These are phyloP conservation scores for Helicocarpus griseus DNA, from an alignment of 2,329 filamentous ascomycete species.

Conservation along the genomic window DNA sequence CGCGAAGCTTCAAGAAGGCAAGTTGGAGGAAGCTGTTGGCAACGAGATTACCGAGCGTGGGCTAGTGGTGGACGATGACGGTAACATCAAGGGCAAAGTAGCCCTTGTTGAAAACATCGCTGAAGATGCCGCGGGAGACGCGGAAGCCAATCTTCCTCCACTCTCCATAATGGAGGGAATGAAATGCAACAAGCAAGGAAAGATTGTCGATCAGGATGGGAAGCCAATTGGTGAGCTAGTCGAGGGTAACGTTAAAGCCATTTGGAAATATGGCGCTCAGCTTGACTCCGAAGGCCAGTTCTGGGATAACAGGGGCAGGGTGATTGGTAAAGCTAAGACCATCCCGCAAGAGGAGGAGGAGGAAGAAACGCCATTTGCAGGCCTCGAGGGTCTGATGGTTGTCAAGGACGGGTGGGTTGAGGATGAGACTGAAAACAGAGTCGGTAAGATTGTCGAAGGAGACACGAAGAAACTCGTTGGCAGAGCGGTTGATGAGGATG, in stretches of 20 bases:
- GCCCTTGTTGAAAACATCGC: conserved; percentile 30
- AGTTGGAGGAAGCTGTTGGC: conserved; percentile 20
- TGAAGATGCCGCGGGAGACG: conserved; percentile 21
- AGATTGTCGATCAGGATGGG: conserved; percentile 33
- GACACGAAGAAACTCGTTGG: conserved; percentile 52
- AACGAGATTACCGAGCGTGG: conserved; percentile 29
- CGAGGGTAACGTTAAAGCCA: conserved; percentile 56
- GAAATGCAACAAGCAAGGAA: conserved; percentile 36
- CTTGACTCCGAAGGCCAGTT: conserved; percentile 54
- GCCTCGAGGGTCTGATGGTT: conserved; percentile 38
- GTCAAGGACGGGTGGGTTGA: conserved; percentile 40
- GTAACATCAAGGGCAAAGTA: conserved; percentile 38
- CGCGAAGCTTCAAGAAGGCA: conserved; percentile 21
- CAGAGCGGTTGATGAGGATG: conserved; percentile 52
- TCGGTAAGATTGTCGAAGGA: conserved; percentile 47
- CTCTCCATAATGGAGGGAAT: conserved; percentile 31
- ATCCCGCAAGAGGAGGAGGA: conserved; percentile 30
- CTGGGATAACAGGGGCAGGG: conserved; percentile 53
- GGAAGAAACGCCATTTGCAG: conserved; percentile 35
- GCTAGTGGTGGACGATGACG: conserved; percentile 40
- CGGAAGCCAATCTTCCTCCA: conserved; percentile 20
- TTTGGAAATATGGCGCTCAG: conserved; percentile 30
- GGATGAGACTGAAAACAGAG: conserved; percentile 38
- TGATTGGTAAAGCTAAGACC: conserved; percentile 50
- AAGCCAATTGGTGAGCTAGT: conserved; percentile 48